phyloP scores from a whole-genome alignment of 1,139 yeast genomes.

The Geotrichum fermentans region DNA sequence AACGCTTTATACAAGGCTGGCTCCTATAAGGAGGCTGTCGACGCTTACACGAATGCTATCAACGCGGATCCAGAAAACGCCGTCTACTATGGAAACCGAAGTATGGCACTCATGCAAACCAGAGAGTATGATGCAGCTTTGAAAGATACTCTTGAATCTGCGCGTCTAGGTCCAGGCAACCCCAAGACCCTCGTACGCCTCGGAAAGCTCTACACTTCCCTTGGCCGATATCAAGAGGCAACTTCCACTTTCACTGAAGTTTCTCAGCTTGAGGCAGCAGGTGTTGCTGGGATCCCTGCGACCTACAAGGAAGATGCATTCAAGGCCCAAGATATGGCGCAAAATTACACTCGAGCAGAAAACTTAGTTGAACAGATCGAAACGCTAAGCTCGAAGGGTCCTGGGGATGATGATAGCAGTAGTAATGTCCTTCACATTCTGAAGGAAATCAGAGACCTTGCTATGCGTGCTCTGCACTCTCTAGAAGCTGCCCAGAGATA shows the following conservation, averaged over 20 bases:
- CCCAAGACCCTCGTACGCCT: constrained; percentile 38
- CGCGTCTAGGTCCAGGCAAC: constrained; percentile 34
- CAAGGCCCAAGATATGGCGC: constrained; percentile 38
- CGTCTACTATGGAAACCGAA: constrained; percentile 66
- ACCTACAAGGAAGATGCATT: constrained; percentile 32
- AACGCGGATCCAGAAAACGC: constrained; percentile 38
- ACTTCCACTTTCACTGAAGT: constrained; percentile 28
- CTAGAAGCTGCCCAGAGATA: constrained; percentile 39
- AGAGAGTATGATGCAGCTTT: constrained; percentile 55
- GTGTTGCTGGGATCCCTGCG: constrained; percentile 26
- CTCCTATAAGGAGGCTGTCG: constrained; percentile 37
- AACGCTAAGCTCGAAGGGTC: constrained; percentile 15
- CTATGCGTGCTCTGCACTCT: constrained; percentile 36
- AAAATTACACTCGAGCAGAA: constrained; percentile 35
- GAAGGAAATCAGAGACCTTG: constrained; percentile 18
- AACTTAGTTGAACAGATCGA: constrained; percentile 27
- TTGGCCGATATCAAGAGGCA: constrained; percentile 39
- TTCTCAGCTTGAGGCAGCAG: constrained; percentile 12
- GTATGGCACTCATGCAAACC: constrained; percentile 67
- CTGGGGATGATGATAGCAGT: constrained; percentile 8
- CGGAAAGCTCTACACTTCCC: constrained; percentile 36
- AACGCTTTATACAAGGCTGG: constrained; percentile 39
- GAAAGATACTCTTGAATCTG: constrained; percentile 42
- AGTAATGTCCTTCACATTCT: constrained; percentile 13
- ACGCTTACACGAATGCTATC: constrained; percentile 38